These are phyloP conservation scores for Colletotrichum tamarilloi DNA, from an alignment of 2,329 filamentous ascomycete genomes.

Conservation along the genomic window DNA sequence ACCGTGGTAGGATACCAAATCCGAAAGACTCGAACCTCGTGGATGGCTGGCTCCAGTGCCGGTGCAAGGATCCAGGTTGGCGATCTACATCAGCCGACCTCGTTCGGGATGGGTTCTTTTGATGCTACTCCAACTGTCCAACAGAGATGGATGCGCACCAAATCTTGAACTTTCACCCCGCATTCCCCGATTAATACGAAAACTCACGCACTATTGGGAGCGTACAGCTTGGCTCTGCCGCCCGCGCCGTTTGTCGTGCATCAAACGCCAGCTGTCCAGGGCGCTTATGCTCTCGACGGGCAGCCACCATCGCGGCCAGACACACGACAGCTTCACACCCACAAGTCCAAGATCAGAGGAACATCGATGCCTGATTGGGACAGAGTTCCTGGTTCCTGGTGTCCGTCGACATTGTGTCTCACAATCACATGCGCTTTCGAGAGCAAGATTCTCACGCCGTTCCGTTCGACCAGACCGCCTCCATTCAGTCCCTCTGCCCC, in stretches of 20 bases:
- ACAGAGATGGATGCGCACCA: not conserved
- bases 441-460: not conserved
- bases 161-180: slow-evolving; percentile 15
- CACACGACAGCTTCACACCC: slow-evolving; percentile 6
- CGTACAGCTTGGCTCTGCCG: slow-evolving; percentile 12
- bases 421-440: slow-evolving; percentile 20
- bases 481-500: not conserved
- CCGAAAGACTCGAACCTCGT: slow-evolving; percentile 20
- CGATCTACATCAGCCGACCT: slow-evolving; percentile 32
- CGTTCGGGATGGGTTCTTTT: slow-evolving; percentile 1
- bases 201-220: slow-evolving; percentile 13
- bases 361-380: slow-evolving; percentile 18
- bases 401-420: slow-evolving; percentile 10
- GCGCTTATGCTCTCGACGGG: slow-evolving; percentile 14
- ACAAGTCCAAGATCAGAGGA: slow-evolving; percentile 15
- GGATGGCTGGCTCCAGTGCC: slow-evolving; percentile 19
- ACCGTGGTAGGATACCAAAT: slow-evolving; percentile 27
- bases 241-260: slow-evolving; percentile 3
- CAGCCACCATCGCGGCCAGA: slow-evolving; percentile 2
- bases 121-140: not conserved
- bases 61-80: slow-evolving; percentile 27
- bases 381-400: slow-evolving; percentile 35
- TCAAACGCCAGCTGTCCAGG: not conserved
- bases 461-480: not conserved
- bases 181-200: slow-evolving; percentile 7